A percentile compares a stretch with the other conserved stretches of the same genome.
Evolutionary conservation across 179 eudicot genomes (phyloP).

Genomic region (Amaranthus tricolor): DNA sequence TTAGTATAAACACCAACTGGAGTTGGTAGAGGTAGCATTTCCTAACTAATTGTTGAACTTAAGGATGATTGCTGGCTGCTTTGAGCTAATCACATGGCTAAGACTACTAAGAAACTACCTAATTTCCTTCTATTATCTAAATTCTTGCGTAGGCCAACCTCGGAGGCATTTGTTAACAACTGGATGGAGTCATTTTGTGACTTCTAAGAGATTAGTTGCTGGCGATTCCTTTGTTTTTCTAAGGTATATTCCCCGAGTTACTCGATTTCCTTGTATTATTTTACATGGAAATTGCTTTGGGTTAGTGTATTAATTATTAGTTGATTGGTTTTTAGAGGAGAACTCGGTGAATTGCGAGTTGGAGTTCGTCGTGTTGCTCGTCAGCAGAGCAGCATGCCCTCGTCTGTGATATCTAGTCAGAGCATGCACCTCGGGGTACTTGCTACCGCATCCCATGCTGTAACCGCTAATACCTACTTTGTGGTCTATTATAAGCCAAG

Average conservation of each 20-base stretch:
- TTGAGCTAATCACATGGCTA: slow-evolving; percentile 3
- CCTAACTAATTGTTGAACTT: neutral
- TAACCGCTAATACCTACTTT: slow-evolving; percentile 41
- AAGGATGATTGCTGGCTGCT: neutral
- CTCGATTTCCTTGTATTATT: neutral
- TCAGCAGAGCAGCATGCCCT: slow-evolving; percentile 43
- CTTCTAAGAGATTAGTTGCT: slow-evolving; percentile 60
- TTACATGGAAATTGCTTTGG: neutral
- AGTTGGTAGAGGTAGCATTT: neutral
- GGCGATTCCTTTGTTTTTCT: slow-evolving; percentile 67
- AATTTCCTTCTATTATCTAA: neutral
- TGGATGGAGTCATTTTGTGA: slow-evolving; percentile 76
- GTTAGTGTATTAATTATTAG: neutral
- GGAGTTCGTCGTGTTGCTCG: slow-evolving; percentile 54
- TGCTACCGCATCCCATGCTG: slow-evolving; percentile 58
- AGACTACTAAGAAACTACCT: neutral
- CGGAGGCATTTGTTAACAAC: slow-evolving; percentile 62
- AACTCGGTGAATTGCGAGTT: slow-evolving; percentile 47
- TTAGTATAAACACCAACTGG: neutral
- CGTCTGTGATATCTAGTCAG: slow-evolving; percentile 60
- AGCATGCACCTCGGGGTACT: slow-evolving; percentile 75
- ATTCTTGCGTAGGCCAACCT: slow-evolving; percentile 53
- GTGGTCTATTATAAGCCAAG: slow-evolving; percentile 62
- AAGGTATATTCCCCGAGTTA: slow-evolving; percentile 33
- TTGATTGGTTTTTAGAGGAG: slow-evolving; percentile 37